phyloP scores from a whole-genome alignment of 1,284 basidiomycete genomes.

The Mycena citricolor region DNA sequence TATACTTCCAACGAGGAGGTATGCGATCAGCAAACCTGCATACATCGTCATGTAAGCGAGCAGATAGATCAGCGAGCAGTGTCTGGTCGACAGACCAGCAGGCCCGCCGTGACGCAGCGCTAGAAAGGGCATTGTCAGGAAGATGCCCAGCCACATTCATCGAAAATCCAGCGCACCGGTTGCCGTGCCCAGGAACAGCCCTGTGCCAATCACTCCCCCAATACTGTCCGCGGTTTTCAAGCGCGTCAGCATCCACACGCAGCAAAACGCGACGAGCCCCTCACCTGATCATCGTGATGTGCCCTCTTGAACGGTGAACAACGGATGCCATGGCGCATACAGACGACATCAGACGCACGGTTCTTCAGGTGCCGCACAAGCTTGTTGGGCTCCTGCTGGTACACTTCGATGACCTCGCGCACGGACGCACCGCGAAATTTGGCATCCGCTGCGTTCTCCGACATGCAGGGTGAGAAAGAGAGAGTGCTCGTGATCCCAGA shows the following conservation, averaged over 20 bases:
- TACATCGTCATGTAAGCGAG: not conserved
- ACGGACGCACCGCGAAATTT: too few relatives aligned
- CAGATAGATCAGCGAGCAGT: not conserved
- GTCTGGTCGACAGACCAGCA: conserved; percentile 33
- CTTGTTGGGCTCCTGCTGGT: too few relatives aligned
- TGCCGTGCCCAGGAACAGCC: conserved; percentile 67
- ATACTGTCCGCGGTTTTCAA: too few relatives aligned
- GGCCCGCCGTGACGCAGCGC: conserved; percentile 59
- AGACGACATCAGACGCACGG: conserved; percentile 13
- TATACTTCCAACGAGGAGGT: conserved; percentile 57
- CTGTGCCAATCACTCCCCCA: conserved; percentile 80
- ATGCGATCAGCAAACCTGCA: conserved; percentile 64
- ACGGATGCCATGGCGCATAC: not conserved
- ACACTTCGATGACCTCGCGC: too few relatives aligned
- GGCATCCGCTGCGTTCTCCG: too few relatives aligned
- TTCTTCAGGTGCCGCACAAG: conserved; percentile 20
- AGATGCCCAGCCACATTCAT: too few relatives aligned
- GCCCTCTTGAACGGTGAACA: conserved; percentile 3
- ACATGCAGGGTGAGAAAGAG: too few relatives aligned
- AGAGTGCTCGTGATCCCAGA: too few relatives aligned
- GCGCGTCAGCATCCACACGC: too few relatives aligned
- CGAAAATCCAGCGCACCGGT: too few relatives aligned
- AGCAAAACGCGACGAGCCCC: conserved; percentile 38
- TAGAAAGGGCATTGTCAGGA: too few relatives aligned
- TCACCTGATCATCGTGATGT: conserved; percentile 21